phyloP scores from a whole-genome alignment of 2,329 filamentous ascomycete species.

The Stagonosporopsis vannaccii region DNA sequence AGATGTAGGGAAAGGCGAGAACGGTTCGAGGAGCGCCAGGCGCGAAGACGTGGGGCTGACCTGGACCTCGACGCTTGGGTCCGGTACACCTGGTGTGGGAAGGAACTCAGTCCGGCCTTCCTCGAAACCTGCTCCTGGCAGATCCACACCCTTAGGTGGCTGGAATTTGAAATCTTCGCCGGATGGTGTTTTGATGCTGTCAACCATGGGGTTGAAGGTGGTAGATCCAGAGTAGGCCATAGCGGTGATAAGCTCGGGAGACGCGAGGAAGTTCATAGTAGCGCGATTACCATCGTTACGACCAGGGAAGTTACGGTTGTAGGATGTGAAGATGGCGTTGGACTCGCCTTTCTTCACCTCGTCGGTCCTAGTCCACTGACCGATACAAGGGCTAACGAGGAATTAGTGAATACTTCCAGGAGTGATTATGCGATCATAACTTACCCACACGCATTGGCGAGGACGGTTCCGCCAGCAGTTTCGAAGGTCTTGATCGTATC shows the following conservation, averaged over 20 bases:
- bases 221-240: conserved; percentile 93
- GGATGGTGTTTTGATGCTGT: conserved; percentile 79
- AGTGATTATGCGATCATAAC: not conserved
- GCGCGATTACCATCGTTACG: conserved; percentile 96
- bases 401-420: conserved; percentile 17
- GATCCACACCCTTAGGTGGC: conserved; percentile 69
- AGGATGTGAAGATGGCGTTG: conserved; percentile 96
- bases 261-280: conserved; percentile 99
- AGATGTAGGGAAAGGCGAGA: conserved; percentile 77
- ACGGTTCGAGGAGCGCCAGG: conserved; percentile 89
- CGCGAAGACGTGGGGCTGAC: conserved; percentile 89
- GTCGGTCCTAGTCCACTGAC: conserved; percentile 94
- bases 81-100: conserved; percentile 74
- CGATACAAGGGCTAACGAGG: conserved; percentile 74
- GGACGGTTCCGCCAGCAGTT: conserved; percentile 82
- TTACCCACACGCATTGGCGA: conserved; percentile 86
- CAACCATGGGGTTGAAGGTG: conserved; percentile 95
- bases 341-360: conserved; percentile 81
- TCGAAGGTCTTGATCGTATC: conserved; percentile 86
- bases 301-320: conserved; percentile 98
- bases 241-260: conserved; percentile 94
- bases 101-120: conserved; percentile 77
- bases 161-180: conserved; percentile 86
- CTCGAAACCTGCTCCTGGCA: conserved; percentile 79
- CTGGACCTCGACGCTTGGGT: conserved; percentile 73